Conservation (phyloP, 202 grass and related monocot species). For the Miscanthus sacchariflorus region DNA sequence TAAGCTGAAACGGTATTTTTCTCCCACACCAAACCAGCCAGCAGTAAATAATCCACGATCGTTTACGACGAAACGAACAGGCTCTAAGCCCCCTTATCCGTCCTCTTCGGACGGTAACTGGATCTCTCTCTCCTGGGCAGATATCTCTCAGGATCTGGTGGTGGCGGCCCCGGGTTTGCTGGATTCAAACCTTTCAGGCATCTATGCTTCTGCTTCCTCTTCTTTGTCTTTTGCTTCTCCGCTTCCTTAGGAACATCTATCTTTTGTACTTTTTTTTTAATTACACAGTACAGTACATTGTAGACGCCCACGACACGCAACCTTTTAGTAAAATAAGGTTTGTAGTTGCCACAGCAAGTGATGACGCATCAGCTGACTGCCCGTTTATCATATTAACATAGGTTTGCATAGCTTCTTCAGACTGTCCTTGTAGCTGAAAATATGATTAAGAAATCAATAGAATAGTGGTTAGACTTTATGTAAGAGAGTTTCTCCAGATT, state of each 20-base stretch:
- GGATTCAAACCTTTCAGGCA: constrained; percentile 91
- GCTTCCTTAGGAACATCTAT: constrained; percentile 70
- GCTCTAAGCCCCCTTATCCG: constrained; percentile 83
- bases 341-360: constrained; percentile 80
- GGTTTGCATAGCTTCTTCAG: constrained; percentile 75
- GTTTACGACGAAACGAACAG: no score
- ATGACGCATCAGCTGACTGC: constrained; percentile 65
- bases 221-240: constrained; percentile 85
- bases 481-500: constrained; percentile 12
- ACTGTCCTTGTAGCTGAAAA: constrained; percentile 87
- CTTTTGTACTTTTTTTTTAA: constrained; percentile 42
- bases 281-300: no score
- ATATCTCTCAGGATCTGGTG: constrained; percentile 95
- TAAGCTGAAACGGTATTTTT: no score
- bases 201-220: constrained; percentile 90
- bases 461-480: background rate
- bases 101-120: constrained; percentile 91
- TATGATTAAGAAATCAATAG: constrained; percentile 22
- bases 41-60: no score
- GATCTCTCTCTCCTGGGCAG: constrained; percentile 89
- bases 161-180: constrained; percentile 75
- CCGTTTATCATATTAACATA: constrained; percentile 68
- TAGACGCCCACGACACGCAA: background rate
- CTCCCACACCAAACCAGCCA: no score
- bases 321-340: constrained; percentile 86